Percentiles rank a stretch among this genome's conserved stretches.
These are phyloP conservation scores for Skeletonema costatum DNA, from an alignment of 108 stramenopile genomes.

Conservation along the genomic window DNA sequence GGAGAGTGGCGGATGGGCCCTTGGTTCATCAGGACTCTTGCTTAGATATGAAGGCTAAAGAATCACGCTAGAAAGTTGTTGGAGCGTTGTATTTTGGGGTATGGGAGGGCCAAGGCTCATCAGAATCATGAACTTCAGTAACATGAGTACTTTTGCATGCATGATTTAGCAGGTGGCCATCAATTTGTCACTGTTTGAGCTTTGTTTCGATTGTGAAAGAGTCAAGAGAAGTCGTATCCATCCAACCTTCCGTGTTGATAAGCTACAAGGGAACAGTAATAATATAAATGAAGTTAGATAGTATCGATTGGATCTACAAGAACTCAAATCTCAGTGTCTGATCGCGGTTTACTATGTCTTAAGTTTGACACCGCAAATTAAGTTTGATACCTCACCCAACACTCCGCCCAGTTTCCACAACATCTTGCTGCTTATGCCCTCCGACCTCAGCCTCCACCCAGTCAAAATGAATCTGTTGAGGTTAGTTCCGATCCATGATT, in stretches of 20 bases:
- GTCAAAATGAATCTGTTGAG: too few species aligned
- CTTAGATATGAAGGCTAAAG: conserved; percentile 78
- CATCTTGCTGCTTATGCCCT: too few species aligned
- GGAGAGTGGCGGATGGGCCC: conserved; percentile 89
- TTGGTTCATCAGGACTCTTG: conserved; percentile 93
- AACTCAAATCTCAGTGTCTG: too few species aligned
- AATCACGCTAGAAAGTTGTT: neutral
- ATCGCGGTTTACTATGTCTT: too few species aligned
- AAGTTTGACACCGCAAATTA: too few species aligned
- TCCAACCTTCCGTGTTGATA: neutral
- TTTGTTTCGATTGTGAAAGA: neutral
- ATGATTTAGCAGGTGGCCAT: neutral
- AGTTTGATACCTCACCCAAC: too few species aligned
- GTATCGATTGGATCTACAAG: too few species aligned
- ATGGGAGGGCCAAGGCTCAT: too few species aligned
- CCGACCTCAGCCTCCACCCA: too few species aligned
- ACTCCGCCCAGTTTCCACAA: too few species aligned
- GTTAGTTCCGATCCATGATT: too few species aligned
- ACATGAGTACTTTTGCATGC: neutral
- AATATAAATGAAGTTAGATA: neutral
- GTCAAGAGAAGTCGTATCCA: neutral
- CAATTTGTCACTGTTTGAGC: neutral
- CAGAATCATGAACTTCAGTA: neutral
- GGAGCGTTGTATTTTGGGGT: neutral
- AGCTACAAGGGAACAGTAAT: neutral